A percentile compares a stretch with the other conserved stretches of the same genome.
phyloP scores from a whole-genome alignment of 805 yeast genomes.

The Yarrowia deformans region DNA sequence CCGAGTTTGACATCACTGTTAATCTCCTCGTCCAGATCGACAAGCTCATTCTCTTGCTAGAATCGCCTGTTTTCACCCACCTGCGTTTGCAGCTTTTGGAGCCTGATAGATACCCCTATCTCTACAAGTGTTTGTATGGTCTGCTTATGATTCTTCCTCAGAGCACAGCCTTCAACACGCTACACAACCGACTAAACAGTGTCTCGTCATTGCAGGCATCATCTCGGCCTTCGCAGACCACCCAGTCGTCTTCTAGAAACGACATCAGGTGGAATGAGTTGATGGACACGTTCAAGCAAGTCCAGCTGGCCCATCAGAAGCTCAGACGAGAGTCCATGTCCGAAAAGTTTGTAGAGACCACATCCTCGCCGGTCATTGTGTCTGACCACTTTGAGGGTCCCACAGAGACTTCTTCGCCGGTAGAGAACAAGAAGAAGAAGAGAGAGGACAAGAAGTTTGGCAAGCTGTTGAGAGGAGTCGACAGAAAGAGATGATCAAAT shows the following conservation, averaged over 20 bases:
- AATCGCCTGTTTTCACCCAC: constrained; percentile 89
- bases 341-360: constrained; percentile 27
- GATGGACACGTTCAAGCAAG: constrained; percentile 57
- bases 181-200: constrained; percentile 76
- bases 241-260: constrained; percentile 43
- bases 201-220: constrained; percentile 53
- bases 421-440: constrained; percentile 23
- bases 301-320: constrained; percentile 50
- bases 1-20: constrained; percentile 80
- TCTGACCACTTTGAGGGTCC: constrained; percentile 31
- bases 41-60: constrained; percentile 84
- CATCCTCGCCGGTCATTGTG: constrained; percentile 17
- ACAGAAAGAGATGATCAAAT: constrained; percentile 14
- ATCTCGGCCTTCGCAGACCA: constrained; percentile 41
- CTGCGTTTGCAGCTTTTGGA: constrained; percentile 87
- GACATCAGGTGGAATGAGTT: constrained; percentile 54
- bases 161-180: constrained; percentile 83
- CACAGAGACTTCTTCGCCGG: constrained; percentile 14
- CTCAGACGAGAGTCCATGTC: constrained; percentile 34
- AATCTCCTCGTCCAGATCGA: constrained; percentile 86
- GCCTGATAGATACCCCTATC: constrained; percentile 79
- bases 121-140: constrained; percentile 90
- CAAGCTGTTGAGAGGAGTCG: constrained; percentile 23
- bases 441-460: constrained; percentile 29
- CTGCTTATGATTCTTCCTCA: constrained; percentile 93